Percentiles rank a stretch among this genome's conserved stretches.
Conservation (phyloP, 1,284 basidiomycete genomes). For the Cystobasidiaceae sp. region DNA sequence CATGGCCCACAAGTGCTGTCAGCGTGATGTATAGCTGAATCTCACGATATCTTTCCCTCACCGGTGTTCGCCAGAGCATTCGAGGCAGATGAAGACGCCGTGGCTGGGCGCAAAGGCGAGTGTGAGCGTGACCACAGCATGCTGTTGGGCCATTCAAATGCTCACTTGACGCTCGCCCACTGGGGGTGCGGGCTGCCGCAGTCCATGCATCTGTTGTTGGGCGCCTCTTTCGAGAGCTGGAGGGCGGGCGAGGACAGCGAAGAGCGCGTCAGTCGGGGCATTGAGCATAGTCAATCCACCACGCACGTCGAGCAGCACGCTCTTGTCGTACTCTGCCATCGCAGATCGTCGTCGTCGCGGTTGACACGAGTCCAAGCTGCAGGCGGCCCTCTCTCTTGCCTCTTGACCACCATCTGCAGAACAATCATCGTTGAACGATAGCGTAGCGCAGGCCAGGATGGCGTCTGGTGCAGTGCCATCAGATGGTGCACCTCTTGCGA, state of each 20-base stretch:
- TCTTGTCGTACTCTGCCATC: slow-evolving; percentile 32
- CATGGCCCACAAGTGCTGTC: background rate
- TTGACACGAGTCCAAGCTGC: too few species aligned
- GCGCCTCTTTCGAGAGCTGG: slow-evolving; percentile 25
- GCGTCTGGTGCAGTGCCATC: background rate
- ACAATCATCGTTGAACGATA: background rate
- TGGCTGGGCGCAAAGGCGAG: slow-evolving; percentile 14
- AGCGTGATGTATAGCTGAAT: background rate
- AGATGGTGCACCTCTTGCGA: background rate
- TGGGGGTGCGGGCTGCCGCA: slow-evolving; percentile 8
- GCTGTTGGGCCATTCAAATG: background rate
- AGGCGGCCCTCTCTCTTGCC: too few species aligned
- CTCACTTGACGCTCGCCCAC: slow-evolving; percentile 31
- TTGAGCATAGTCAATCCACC: background rate
- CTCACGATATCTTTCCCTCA: slow-evolving; percentile 38
- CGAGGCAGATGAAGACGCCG: slow-evolving; percentile 79
- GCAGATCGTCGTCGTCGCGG: background rate
- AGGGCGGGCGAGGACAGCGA: too few species aligned
- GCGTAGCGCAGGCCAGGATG: background rate
- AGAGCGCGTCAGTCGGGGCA: background rate
- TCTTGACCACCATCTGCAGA: too few species aligned
- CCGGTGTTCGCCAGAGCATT: slow-evolving; percentile 85
- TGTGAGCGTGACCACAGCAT: background rate
- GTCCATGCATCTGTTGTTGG: slow-evolving; percentile 31
- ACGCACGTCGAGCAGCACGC: slow-evolving; percentile 19